Evolutionary conservation across 306 rosid species (phyloP), one percentile per base, ranked within the genome.

Genomic region (Cajanus cajan): DNA sequence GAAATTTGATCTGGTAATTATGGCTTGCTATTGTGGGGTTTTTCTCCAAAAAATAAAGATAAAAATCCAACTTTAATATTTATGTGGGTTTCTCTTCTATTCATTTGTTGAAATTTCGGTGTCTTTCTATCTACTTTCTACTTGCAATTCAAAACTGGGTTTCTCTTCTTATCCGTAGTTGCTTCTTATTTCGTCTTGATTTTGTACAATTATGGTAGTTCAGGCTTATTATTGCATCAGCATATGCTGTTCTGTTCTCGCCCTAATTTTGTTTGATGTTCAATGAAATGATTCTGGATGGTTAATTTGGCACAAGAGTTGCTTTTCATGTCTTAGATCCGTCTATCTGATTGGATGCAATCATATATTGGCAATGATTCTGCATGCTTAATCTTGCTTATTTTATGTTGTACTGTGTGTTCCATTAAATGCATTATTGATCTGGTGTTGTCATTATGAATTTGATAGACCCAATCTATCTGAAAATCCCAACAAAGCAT

Each of bases 391-490:
- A 71, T 52, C 77, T 39, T 84, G 73, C 78, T 68, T 77, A 8
- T 36, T 73, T 41, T 50, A 64, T 74, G 3, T 62, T 59, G 57
- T 45, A 34, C 14, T 44, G 15, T 36, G 11, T 85, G 79, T 78
- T 34, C 54, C 52, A 15, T 40, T 74, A 22, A 41, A 48, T 74
- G 66, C 33, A 62, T 78, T 72, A 31, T 77, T 83, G 66, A 39
- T 74, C 44, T 74, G 85, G 18, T 79, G 18, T 39, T 75, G 77
- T 48, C 65, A 34, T 82, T 74, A 18, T 82, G 81, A 78, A 73
- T 73, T 79, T 84, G 81, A 64, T 87, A 94, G 98, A 89, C 88
- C 97, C 78, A 83, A 82, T 80, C 71, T 79, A 52, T 85, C 92
- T 52, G 97, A 87, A 34, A 83, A 92, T 85, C 86, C 92, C 48